Evolutionary conservation across 73 alveolate genomes (phyloP), one percentile per base, ranked within the genome.

Genomic region (Paramecium primaurelia): DNA sequence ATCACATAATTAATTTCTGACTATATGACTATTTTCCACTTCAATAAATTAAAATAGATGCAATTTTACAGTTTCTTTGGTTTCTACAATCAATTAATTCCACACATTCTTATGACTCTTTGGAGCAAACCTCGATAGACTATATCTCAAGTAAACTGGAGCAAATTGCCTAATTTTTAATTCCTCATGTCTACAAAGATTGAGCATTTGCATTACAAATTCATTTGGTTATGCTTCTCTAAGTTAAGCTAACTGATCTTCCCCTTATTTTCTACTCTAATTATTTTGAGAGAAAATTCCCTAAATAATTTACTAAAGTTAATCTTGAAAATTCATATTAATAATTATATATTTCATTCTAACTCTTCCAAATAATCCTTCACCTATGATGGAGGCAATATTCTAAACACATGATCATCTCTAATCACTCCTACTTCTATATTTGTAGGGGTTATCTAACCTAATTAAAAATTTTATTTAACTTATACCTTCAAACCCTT

Each of bases 311-410:
- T 10, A 64, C 47, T 11, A 64, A 28, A 64, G 42, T 64, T 64
- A 64, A 30, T 64, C 60, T 49, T 49, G 60, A 49, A 49, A 49
- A 49, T 49, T 49, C 60, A 49, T 49, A 40, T 40, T 49, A 49
- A 49, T 49, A 49, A 49, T 49, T 16, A 49, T 49, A 32, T 64
- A 32, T 64, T 34, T 95, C 96, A 95, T 92, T 95, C 98, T 37
- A 96, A 95, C 95, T 96, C 98, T 40, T 93, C 93, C 68, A 96
- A 93, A 93, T 96, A 96, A 80, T 96, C 98, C 91, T 91, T 96
- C 59, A 95, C 93, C 86, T 93, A 96, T 16, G 93, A 71, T n/a
- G 86, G 96, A 36, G 98, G 58, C 45, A 96, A 94, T n/a, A 93
- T 60, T 69, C 93, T 95, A 90, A 96, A 96, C 32, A 93, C 96